Evolutionary conservation across 176 grass and related monocot genomes (phyloP), one percentile per base, ranked within the genome.

Genomic region (Saccharum officinarum): DNA sequence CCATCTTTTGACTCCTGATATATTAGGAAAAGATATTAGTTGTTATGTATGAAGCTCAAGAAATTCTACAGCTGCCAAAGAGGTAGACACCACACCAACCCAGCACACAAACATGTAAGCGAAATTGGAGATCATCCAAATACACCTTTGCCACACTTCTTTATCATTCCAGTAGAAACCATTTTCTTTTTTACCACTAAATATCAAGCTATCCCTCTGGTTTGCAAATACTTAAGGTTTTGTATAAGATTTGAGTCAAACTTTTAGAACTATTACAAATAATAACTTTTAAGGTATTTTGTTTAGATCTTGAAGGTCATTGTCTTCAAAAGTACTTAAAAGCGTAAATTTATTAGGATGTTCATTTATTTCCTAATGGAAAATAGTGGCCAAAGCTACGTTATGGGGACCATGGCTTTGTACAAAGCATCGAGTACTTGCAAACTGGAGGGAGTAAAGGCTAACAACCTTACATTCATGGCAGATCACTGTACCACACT

Each of bases 1-100:
- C 82, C 88, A 80, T 92, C 71, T 71, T 64, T 85, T 87, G 86
- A 84, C 87, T 96, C 97, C 97, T 96, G 84, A 68, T 76, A 90
- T 40, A 74, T 75, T 75, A 10, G 6, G 12, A 77, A 62, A 72
- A 79, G 10, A 71, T 54, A 82, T 86, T 84, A 87, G 55, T 47
- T 85, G n/a, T 67, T 68, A 52, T 6, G 7, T 82, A 47, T 61
- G 37, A 86, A 70, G 40, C 41, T 67, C 26, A 67, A 73, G 31
- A 40, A 66, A 65, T 23, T 81, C 8, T 38, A 61, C 25, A 46
- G 40, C 14, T 46, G 84, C 55, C 34, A 47, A 73, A 73, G 14
- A 84, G 11, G 18, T 39, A 69, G 38, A 72, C 8, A 36, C 18
- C 55, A 86, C 17, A 54, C 14, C 44, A 82, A 15, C 38, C 7